These are phyloP conservation scores for Citrus unshiu DNA, from an alignment of 345 rosid genomes.

Conservation along the genomic window DNA sequence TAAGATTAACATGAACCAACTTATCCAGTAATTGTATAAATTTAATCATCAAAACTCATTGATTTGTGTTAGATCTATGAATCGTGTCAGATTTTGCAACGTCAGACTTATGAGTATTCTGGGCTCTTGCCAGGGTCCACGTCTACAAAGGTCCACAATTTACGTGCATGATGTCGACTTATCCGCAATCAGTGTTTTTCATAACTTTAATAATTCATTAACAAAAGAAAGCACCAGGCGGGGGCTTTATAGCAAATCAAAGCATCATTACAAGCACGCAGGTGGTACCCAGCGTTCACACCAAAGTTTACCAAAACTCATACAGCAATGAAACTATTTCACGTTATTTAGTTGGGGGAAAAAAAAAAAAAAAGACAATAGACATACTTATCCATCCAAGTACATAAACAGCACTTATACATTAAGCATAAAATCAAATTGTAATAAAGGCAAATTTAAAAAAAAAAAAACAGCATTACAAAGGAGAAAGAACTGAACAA, in stretches of 20 bases:
- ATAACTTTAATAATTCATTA: background rate
- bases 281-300: background rate
- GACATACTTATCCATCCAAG: background rate
- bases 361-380: background rate
- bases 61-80: too few relatives aligned
- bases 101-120: background rate
- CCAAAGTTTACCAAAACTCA: background rate
- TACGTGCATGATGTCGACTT: background rate
- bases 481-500: background rate
- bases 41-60: too few relatives aligned
- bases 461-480: background rate
- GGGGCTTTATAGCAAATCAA: background rate
- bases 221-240: background rate
- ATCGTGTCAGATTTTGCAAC: too few relatives aligned
- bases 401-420: background rate
- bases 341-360: background rate
- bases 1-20: too few relatives aligned
- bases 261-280: background rate
- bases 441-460: background rate
- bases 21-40: too few relatives aligned
- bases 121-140: background rate
- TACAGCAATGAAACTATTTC: background rate
- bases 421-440: background rate
- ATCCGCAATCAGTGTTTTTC: background rate
- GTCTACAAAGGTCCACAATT: background rate